Conservation (phyloP, 768 basidiomycete species). For the Paxillus rubicundulus region DNA sequence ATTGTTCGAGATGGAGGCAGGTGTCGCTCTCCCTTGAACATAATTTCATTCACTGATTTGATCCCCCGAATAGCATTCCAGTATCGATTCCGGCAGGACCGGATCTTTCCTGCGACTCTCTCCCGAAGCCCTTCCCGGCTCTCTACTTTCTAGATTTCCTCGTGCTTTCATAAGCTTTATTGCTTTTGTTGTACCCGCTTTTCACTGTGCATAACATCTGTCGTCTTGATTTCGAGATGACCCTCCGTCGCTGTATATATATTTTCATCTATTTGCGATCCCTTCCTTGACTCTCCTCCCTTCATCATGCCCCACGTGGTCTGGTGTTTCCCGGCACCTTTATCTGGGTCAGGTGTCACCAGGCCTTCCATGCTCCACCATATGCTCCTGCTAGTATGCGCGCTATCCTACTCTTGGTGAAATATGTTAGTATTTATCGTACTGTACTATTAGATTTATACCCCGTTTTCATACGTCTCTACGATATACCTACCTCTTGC, state of each 20-base stretch:
- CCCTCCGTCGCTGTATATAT: not conserved
- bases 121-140: constrained; percentile 48
- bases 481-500: constrained; percentile 17
- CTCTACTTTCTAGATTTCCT: constrained; percentile 54
- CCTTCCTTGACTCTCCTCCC: not conserved
- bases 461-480: constrained; percentile 10
- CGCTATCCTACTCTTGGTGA: constrained; percentile 1
- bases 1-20: constrained; percentile 58
- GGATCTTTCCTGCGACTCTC: constrained; percentile 41
- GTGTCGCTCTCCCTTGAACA: constrained; percentile 5
- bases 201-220: constrained; percentile 17
- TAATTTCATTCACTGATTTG: constrained; percentile 4
- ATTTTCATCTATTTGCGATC: not conserved
- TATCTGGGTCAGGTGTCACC: not conserved
- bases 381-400: constrained; percentile 15
- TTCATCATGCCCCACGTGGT: constrained; percentile 13
- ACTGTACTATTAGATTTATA: constrained; percentile 24
- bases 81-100: constrained; percentile 55
- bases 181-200: constrained; percentile 22
- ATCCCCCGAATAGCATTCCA: constrained; percentile 50
- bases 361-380: constrained; percentile 13
- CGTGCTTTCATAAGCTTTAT: constrained; percentile 14
- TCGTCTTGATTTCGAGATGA: constrained; percentile 4
- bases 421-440: constrained; percentile 14
- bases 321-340: too few relatives aligned